Conservation (phyloP, 345 rosid genomes). For the Lumnitzera racemosa region DNA sequence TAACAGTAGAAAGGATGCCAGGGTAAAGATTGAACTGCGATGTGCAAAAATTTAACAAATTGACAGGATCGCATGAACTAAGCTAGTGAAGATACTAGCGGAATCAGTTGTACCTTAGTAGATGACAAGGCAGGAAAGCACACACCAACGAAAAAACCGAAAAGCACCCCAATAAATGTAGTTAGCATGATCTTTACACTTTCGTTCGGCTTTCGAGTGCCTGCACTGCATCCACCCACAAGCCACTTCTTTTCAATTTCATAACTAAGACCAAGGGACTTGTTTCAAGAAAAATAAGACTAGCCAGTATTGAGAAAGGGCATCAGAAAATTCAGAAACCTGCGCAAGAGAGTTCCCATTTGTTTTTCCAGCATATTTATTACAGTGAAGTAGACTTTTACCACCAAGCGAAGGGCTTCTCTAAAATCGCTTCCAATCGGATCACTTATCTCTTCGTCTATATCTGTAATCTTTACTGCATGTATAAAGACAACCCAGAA, state of each 20-base stretch:
- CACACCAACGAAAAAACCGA: conserved; percentile 75
- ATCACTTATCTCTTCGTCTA: too few relatives aligned
- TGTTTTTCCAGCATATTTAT: conserved; percentile 22
- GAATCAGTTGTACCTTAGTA: conserved; percentile 50
- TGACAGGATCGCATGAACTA: background rate
- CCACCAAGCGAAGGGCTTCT: conserved; percentile 10
- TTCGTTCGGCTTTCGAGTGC: conserved; percentile 52
- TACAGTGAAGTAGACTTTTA: conserved; percentile 11
- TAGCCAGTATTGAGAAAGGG: background rate
- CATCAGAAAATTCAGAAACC: conserved; percentile 31
- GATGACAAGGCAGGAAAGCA: conserved; percentile 64
- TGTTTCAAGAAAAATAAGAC: background rate
- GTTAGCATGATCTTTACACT: conserved; percentile 56
- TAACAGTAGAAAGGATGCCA: conserved; percentile 37
- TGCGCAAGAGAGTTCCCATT: conserved; percentile 62
- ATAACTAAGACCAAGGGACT: background rate
- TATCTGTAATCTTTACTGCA: too few relatives aligned
- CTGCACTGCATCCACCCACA: conserved; percentile 36
- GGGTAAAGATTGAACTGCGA: conserved; percentile 66
- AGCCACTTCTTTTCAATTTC: background rate
- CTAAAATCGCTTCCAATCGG: conserved; percentile 5
- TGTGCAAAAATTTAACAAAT: conserved; percentile 9
- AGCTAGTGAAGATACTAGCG: background rate
- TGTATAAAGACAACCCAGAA: too few relatives aligned
- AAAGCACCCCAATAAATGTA: conserved; percentile 62